Evolutionary conservation across 2,329 filamentous ascomycete species (phyloP).

Genomic region (Trichophyton simii): DNA sequence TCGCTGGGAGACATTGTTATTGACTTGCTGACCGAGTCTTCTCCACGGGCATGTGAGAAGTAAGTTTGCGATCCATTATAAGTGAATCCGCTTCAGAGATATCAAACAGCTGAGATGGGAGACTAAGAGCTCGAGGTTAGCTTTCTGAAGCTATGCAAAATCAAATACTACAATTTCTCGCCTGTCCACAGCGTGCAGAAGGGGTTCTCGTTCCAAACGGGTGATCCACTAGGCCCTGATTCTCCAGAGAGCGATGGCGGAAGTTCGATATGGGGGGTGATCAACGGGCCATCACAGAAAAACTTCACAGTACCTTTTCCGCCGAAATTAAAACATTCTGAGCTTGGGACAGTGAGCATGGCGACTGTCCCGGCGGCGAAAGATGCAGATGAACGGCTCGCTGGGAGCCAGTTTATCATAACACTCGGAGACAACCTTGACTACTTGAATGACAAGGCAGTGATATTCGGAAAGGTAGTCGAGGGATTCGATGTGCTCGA

Average conservation of each 20-base stretch:
- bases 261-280: constrained; percentile 77
- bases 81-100: constrained; percentile 16
- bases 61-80: constrained; percentile 39
- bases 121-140: constrained; percentile 47
- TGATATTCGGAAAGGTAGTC: constrained; percentile 87
- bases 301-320: constrained; percentile 77
- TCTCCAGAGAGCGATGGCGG: constrained; percentile 81
- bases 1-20: constrained; percentile 89
- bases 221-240: constrained; percentile 80
- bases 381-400: constrained; percentile 69
- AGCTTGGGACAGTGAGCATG: constrained; percentile 92
- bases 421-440: constrained; percentile 83
- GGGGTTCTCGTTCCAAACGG: constrained; percentile 91
- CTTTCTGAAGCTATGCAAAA: constrained; percentile 96
- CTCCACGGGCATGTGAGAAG: constrained; percentile 91
- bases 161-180: constrained; percentile 98
- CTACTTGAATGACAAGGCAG: constrained; percentile 83
- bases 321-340: constrained; percentile 74
- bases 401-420: constrained; percentile 86
- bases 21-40: constrained; percentile 77
- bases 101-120: constrained; percentile 42
- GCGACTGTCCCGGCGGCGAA: constrained; percentile 67
- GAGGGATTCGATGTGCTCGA: constrained; percentile 91
- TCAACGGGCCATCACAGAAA: constrained; percentile 57
- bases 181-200: constrained; percentile 87